Evolutionary conservation across 768 basidiomycete genomes (phyloP), one percentile per base, ranked within the genome.

Genomic region (Mycena indigotica): DNA sequence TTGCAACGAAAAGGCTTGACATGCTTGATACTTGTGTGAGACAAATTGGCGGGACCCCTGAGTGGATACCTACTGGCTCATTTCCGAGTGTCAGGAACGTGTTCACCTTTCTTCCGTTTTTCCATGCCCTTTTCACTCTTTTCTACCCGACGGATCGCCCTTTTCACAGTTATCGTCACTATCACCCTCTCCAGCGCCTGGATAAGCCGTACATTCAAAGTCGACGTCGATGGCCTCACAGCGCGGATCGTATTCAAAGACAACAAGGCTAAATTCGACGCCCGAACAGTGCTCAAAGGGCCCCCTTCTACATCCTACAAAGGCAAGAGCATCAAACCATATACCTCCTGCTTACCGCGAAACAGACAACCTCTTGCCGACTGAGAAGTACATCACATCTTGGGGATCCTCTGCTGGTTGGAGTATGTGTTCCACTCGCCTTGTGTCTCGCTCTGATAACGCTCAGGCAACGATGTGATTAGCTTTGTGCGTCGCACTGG

Each of bases 351-450:
- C 12, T 30, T 30, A 28, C 4, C 21, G 41, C 23, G 52, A 25
- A 4, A 50, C 48, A 71, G 75, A 77, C 53, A 77, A 77, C 50
- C 69, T 77, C n/a, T 70, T 70, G 13, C 63, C 72, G 38, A 75
- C 80, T 50, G 71, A 69, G 5, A 65, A 74, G 51, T 80, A 80
- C 58, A 74, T 81, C 48, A 80, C 80, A 0, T 77, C 77, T 4
- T 81, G 78, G 79, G 70, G 75, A 3, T 73, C 73, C 28, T 77
- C 78, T 0, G 80, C 61, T 4, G 61, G 61, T 10, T 63, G 61
- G 61, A 53, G 61, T 62, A 28, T 25, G 60, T 19, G 8, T 19
- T 24, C 21, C 8, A n/a, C n/a, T n/a, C n/a, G n/a, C n/a, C n/a
- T n/a, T n/a, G n/a, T n/a, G n/a, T n/a, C n/a, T 21, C 48, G 5